Evolutionary conservation across 768 basidiomycete species (phyloP).

Genomic region (Butyriboletus loyo): DNA sequence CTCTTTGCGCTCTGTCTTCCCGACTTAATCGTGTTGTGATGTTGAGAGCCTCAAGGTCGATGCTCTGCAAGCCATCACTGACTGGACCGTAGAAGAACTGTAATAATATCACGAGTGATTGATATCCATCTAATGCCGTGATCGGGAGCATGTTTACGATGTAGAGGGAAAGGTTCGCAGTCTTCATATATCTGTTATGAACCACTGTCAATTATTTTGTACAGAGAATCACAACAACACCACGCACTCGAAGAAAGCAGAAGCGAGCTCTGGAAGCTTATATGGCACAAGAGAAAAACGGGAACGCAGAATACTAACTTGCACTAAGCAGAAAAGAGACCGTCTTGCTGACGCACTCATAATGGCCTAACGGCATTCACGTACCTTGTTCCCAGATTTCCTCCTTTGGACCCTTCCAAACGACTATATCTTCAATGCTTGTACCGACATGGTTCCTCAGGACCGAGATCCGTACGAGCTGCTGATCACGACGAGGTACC

Average conservation of each 20-base stretch:
- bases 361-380: slow-evolving; percentile 9
- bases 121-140: slow-evolving; percentile 65
- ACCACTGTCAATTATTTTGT: background rate
- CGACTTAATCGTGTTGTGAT: background rate
- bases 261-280: slow-evolving; percentile 23
- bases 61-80: background rate
- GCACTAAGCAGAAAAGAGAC: slow-evolving; percentile 38
- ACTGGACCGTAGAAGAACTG: slow-evolving; percentile 18
- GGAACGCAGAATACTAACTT: slow-evolving; percentile 48
- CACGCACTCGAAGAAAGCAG: slow-evolving; percentile 57
- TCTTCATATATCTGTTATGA: slow-evolving; percentile 52
- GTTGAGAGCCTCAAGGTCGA: slow-evolving; percentile 24
- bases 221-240: background rate
- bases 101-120: slow-evolving; percentile 43
- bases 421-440: slow-evolving; percentile 38
- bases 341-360: background rate
- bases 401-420: slow-evolving; percentile 69
- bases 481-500: slow-evolving; percentile 44
- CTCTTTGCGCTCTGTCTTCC: slow-evolving; percentile 15
- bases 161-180: slow-evolving; percentile 74
- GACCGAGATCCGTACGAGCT: slow-evolving; percentile 57
- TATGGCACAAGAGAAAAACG: slow-evolving; percentile 18
- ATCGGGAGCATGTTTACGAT: slow-evolving; percentile 82
- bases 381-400: slow-evolving; percentile 70
- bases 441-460: slow-evolving; percentile 2